Evolutionary conservation across 768 basidiomycete genomes (phyloP).

Genomic region (Cystofilobasidium ferigula): DNA sequence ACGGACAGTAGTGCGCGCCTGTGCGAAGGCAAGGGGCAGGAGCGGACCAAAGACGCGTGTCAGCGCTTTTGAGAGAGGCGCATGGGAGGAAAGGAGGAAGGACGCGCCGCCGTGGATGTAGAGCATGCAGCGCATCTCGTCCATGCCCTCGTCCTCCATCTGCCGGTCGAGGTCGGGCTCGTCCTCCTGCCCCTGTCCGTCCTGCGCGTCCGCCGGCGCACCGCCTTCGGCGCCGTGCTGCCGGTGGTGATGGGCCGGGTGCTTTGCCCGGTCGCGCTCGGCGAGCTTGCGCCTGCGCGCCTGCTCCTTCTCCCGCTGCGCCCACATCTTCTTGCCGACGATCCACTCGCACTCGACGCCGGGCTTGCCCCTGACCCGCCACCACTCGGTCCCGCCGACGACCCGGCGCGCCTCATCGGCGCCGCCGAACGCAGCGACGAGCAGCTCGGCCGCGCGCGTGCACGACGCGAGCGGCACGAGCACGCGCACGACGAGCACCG

Average conservation of each 20-base stretch:
- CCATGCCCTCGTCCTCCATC: slow-evolving; percentile 34
- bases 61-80: background rate
- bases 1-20: slow-evolving; percentile 19
- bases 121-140: slow-evolving; percentile 33
- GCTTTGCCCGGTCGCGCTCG: too few relatives aligned
- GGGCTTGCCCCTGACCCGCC: slow-evolving; percentile 81
- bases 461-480: slow-evolving; percentile 60
- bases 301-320: slow-evolving; percentile 25
- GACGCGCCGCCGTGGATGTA: slow-evolving; percentile 38
- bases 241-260: too few relatives aligned
- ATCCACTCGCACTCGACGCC: slow-evolving; percentile 85
- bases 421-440: slow-evolving; percentile 76
- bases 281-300: too few relatives aligned
- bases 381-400: slow-evolving; percentile 90
- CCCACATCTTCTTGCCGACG: slow-evolving; percentile 66
- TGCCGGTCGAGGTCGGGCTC: slow-evolving; percentile 50
- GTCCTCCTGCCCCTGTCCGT: slow-evolving; percentile 32
- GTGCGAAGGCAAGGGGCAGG: too few relatives aligned
- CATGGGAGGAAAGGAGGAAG: background rate
- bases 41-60: slow-evolving; percentile 35
- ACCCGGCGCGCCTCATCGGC: slow-evolving; percentile 53
- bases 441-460: slow-evolving; percentile 57
- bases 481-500: slow-evolving; percentile 61
- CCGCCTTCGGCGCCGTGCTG: background rate
- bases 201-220: background rate